These are phyloP conservation scores for Colletotrichum sp. DNA, from an alignment of 2,329 filamentous ascomycete genomes.

Conservation along the genomic window DNA sequence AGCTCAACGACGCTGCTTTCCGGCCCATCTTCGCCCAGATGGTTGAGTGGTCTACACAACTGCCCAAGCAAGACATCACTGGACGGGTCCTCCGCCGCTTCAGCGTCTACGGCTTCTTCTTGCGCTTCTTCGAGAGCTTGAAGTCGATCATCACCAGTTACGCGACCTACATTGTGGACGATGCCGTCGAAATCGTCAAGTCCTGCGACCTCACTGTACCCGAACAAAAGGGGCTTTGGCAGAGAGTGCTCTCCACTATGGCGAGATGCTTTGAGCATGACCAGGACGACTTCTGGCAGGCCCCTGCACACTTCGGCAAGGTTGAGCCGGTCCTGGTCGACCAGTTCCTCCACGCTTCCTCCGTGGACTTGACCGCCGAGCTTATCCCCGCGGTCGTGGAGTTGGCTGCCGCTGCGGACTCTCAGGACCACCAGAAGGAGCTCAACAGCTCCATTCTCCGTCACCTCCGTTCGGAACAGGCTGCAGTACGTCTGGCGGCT, in stretches of 20 bases:
- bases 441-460: constrained; percentile 81
- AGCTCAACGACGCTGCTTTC: constrained; percentile 94
- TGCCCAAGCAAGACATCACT: constrained; percentile 65
- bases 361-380: constrained; percentile 49
- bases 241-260: constrained; percentile 73
- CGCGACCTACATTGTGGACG: constrained; percentile 82
- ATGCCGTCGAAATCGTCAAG: constrained; percentile 68
- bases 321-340: constrained; percentile 73
- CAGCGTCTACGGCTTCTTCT: constrained; percentile 82
- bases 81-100: constrained; percentile 69
- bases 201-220: constrained; percentile 51
- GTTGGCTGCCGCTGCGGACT: constrained; percentile 80
- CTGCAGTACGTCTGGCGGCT: constrained; percentile 78
- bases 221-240: constrained; percentile 67
- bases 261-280: constrained; percentile 83
- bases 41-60: constrained; percentile 77
- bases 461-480: constrained; percentile 75
- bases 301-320: constrained; percentile 81
- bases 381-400: constrained; percentile 80
- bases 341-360: constrained; percentile 62
- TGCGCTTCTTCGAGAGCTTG: constrained; percentile 80
- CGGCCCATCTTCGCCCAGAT: constrained; percentile 86
- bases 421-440: constrained; percentile 88
- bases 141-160: constrained; percentile 96
- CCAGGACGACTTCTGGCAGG: constrained; percentile 95